These are phyloP conservation scores for Solidago caesia DNA, from an alignment of 129 eudicot species.

Conservation along the genomic window DNA sequence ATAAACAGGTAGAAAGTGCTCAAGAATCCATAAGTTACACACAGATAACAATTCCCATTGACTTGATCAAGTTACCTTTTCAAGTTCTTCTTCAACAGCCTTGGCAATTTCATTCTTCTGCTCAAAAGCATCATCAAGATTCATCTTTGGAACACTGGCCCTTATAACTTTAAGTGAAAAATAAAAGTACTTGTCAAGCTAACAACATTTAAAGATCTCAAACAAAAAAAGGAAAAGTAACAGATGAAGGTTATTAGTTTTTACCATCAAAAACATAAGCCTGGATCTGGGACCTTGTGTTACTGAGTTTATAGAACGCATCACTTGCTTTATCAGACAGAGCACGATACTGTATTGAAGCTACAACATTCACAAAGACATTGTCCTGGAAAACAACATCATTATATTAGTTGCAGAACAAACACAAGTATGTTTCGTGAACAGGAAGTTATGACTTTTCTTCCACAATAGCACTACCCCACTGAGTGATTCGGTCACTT, in stretches of 20 bases:
- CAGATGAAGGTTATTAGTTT: not conserved
- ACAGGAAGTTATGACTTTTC: no score
- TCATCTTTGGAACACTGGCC: slow-evolving; percentile 59
- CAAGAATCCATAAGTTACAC: not conserved
- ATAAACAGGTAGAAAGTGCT: no score
- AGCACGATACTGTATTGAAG: slow-evolving; percentile 71
- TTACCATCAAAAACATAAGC: slow-evolving; percentile 76
- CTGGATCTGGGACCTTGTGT: slow-evolving; percentile 57
- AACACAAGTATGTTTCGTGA: not conserved
- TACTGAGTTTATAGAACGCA: slow-evolving; percentile 63
- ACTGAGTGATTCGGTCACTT: no score
- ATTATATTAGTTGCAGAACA: not conserved
- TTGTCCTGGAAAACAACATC: slow-evolving; percentile 52
- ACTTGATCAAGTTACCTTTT: slow-evolving; percentile 41
- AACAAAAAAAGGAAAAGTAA: not conserved
- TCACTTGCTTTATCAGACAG: slow-evolving; percentile 58
- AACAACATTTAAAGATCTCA: not conserved
- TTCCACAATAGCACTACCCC: no score
- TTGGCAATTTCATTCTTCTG: slow-evolving; percentile 70
- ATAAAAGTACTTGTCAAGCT: not conserved
- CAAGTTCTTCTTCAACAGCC: slow-evolving; percentile 70
- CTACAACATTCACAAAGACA: slow-evolving; percentile 70
- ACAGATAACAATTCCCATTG: not conserved
- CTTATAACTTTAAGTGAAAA: slow-evolving; percentile 44
- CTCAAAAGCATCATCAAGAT: slow-evolving; percentile 55